These are phyloP conservation scores for Phlyctochytrium bullatum DNA, from an alignment of 192 early-diverging fungal genomes.

Conservation along the genomic window DNA sequence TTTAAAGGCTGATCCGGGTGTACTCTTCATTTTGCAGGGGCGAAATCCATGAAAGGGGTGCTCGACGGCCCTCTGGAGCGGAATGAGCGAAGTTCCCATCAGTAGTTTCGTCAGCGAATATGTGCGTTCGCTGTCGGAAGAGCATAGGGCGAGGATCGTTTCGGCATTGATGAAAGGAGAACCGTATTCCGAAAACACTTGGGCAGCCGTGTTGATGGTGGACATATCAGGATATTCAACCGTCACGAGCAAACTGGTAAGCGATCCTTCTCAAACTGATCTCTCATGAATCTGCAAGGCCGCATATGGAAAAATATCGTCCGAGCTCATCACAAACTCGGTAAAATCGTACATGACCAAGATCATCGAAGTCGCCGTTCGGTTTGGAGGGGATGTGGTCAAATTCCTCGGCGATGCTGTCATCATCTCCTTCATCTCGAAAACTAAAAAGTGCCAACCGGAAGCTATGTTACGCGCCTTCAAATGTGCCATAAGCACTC, in stretches of 20 bases:
- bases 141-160: background rate
- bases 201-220: background rate
- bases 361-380: conserved; percentile 2
- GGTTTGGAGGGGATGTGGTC: background rate
- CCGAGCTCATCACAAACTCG: background rate
- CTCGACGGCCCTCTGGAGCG: no score
- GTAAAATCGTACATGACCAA: background rate
- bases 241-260: background rate
- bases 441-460: no score
- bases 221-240: conserved; percentile 3
- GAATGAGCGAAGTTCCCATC: background rate
- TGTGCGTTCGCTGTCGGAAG: background rate
- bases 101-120: background rate
- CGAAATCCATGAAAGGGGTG: no score
- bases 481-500: background rate
- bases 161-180: background rate
- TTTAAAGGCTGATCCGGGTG: no score
- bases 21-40: no score
- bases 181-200: background rate
- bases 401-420: conserved; percentile 6
- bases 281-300: background rate
- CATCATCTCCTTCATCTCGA: background rate
- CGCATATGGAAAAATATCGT: conserved; percentile 1
- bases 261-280: background rate
- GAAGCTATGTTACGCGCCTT: background rate